phyloP scores from a whole-genome alignment of 2,329 filamentous ascomycete genomes.

The Monilinia fructicola region DNA sequence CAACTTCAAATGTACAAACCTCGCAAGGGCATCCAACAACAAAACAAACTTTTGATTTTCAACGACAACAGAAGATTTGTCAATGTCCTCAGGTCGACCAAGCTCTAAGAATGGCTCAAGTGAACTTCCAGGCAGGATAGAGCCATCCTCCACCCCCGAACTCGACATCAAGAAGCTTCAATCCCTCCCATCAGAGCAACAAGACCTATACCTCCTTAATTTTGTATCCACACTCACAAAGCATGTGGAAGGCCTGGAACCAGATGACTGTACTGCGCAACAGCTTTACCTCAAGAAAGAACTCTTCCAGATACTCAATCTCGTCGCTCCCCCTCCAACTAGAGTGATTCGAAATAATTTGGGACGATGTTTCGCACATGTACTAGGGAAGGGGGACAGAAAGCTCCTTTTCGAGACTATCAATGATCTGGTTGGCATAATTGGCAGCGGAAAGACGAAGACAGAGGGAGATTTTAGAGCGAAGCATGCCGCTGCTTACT shows the following conservation, averaged over 20 bases:
- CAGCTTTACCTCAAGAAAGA: constrained; percentile 93
- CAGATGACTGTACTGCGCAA: constrained; percentile 81
- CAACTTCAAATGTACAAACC: constrained; percentile 15
- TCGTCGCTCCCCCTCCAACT: constrained; percentile 77
- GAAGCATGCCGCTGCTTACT: constrained; percentile 85
- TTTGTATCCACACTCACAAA: constrained; percentile 81
- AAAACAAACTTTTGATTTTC: constrained; percentile 2
- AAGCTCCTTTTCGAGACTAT: constrained; percentile 93
- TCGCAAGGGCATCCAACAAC: constrained; percentile 13
- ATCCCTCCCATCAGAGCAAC: constrained; percentile 86
- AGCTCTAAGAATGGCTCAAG: constrained; percentile 40
- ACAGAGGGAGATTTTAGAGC: constrained; percentile 72
- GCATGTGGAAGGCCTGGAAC: constrained; percentile 71
- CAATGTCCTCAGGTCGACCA: constrained; percentile 39
- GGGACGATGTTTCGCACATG: constrained; percentile 76
- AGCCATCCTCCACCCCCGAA: constrained; percentile 61
- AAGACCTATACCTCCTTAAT: constrained; percentile 88
- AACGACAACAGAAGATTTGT: constrained; percentile 26
- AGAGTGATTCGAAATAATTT: constrained; percentile 88
- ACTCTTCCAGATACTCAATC: constrained; percentile 86
- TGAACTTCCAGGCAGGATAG: constrained; percentile 41
- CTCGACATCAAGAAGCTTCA: constrained; percentile 90
- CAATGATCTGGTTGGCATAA: constrained; percentile 75
- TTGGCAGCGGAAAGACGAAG: constrained; percentile 72
- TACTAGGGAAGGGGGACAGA: constrained; percentile 82